Conservation (phyloP, 2,329 filamentous ascomycete genomes). For the Neonectria neomacrospora region DNA sequence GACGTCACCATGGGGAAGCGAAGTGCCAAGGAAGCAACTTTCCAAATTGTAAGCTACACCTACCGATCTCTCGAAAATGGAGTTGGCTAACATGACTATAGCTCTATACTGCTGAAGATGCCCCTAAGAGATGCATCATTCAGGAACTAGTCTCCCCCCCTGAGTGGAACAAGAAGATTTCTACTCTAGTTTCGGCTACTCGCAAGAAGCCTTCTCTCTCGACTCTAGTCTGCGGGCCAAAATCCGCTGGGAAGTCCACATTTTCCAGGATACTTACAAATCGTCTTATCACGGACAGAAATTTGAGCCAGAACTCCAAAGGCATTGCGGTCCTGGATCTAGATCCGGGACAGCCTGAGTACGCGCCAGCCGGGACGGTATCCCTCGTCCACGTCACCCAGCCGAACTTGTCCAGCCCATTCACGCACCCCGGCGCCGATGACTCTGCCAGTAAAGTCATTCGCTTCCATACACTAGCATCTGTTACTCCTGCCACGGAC, state of each 20-base stretch:
- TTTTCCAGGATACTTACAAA: constrained; percentile 76
- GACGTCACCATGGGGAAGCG: constrained; percentile 35
- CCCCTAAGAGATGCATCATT: constrained; percentile 59
- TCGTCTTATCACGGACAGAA: constrained; percentile 65
- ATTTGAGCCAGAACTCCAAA: constrained; percentile 22
- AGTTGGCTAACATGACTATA: constrained; percentile 47
- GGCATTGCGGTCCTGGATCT: constrained; percentile 74
- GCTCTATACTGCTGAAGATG: constrained; percentile 66
- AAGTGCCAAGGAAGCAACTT: constrained; percentile 48
- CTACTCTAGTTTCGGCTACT: constrained; percentile 51
- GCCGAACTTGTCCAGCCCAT: constrained; percentile 74
- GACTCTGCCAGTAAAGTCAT: constrained; percentile 55
- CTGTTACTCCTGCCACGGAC: constrained; percentile 72
- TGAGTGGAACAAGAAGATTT: constrained; percentile 71
- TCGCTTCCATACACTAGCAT: constrained; percentile 73
- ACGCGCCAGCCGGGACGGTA: constrained; percentile 74
- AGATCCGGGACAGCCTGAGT: constrained; percentile 83
- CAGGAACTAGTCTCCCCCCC: constrained; percentile 67
- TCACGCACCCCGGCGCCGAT: constrained; percentile 64
- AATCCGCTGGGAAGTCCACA: constrained; percentile 80
- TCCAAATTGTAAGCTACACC: constrained; percentile 60
- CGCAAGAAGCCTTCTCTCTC: constrained; percentile 51
- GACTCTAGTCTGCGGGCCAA: constrained; percentile 74
- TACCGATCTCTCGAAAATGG: neutral
- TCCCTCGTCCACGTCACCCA: constrained; percentile 71